A percentile compares a stretch with the other conserved stretches of the same genome.
Conservation (phyloP, 1,284 basidiomycete species). For the Sporisorium reilianum region DNA sequence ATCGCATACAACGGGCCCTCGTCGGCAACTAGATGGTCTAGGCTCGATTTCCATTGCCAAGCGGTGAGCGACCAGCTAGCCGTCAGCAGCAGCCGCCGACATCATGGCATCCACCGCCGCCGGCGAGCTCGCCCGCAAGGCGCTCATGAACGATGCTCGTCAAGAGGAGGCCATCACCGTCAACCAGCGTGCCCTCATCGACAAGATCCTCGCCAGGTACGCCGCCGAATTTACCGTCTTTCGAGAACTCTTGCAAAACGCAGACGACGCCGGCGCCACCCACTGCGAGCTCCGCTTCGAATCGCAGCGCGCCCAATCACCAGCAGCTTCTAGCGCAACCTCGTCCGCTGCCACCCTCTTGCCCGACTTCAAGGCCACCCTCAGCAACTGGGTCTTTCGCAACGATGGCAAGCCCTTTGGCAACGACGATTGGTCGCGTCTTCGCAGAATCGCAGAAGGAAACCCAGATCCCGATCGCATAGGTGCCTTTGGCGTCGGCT, state of each 20-base stretch:
- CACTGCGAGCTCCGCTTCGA: conserved; percentile 67
- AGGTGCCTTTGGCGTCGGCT: conserved; percentile 72
- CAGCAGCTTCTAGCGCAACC: conserved; percentile 5
- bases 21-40: too few species aligned
- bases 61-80: not conserved
- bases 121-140: conserved; percentile 47
- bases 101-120: conserved; percentile 36
- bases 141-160: conserved; percentile 56
- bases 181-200: conserved; percentile 79
- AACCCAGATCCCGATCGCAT: conserved; percentile 74
- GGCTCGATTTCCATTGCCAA: not conserved
- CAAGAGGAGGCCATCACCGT: conserved; percentile 83
- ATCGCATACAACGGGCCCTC: too few species aligned
- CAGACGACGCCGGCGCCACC: conserved; percentile 87
- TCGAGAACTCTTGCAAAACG: conserved; percentile 92
- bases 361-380: conserved; percentile 67
- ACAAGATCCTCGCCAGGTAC: conserved; percentile 85
- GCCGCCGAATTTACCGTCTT: conserved; percentile 86
- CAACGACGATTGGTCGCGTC: conserved; percentile 66
- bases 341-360: conserved; percentile 21
- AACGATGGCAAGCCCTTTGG: conserved; percentile 79
- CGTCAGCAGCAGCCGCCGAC: not conserved
- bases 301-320: conserved; percentile 34
- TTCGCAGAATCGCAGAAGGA: conserved; percentile 71
- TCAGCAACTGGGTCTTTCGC: conserved; percentile 75